phyloP scores from a whole-genome alignment of 2,329 filamentous ascomycete genomes.

The Huntiella abstrusa region DNA sequence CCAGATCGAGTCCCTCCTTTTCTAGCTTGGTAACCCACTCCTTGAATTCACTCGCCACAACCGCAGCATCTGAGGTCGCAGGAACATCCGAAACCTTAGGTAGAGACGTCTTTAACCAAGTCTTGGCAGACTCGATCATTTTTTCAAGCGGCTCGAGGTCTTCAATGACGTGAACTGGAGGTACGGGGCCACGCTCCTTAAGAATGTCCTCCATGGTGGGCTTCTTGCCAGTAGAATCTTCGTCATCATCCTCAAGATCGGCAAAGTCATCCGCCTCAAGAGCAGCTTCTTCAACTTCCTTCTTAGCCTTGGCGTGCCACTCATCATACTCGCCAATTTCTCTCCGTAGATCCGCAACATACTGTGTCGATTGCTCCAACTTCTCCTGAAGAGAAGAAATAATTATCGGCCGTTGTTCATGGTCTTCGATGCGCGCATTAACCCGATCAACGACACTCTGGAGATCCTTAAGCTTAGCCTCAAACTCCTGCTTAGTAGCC shows the following conservation, averaged over 20 bases:
- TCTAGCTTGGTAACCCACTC: constrained; percentile 52
- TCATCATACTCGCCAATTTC: constrained; percentile 51
- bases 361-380: constrained; percentile 51
- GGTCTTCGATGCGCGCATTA: constrained; percentile 55
- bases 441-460: constrained; percentile 63
- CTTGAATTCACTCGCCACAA: constrained; percentile 54
- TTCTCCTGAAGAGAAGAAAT: constrained; percentile 48
- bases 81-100: constrained; percentile 51
- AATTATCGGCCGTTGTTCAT: constrained; percentile 48
- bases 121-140: constrained; percentile 39
- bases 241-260: constrained; percentile 57
- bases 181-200: constrained; percentile 31
- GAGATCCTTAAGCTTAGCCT: constrained; percentile 56
- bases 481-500: constrained; percentile 56
- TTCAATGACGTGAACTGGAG: constrained; percentile 50
- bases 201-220: constrained; percentile 26
- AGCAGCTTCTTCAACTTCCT: constrained; percentile 20
- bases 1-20: constrained; percentile 48
- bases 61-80: constrained; percentile 52
- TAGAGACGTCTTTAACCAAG: constrained; percentile 60
- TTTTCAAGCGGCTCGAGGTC: constrained; percentile 51
- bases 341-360: constrained; percentile 49
- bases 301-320: constrained; percentile 26
- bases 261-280: constrained; percentile 40
- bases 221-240: constrained; percentile 16